A percentile compares a stretch with the other conserved stretches of the same genome.
These are phyloP conservation scores for Marsdenia floribunda DNA, from an alignment of 257 asterid genomes.

Conservation along the genomic window DNA sequence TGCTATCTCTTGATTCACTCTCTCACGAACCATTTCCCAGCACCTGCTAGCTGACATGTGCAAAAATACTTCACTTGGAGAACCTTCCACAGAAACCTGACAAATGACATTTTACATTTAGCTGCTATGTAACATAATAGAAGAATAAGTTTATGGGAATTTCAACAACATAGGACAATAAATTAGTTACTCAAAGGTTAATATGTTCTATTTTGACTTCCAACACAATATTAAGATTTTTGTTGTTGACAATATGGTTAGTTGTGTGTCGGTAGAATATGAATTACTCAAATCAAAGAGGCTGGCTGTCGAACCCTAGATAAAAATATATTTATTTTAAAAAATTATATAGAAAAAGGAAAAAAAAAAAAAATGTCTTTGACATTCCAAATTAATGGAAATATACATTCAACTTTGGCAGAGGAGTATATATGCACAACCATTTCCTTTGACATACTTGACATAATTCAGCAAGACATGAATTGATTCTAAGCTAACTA, in stretches of 20 bases:
- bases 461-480: neutral
- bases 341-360: too few relatives aligned
- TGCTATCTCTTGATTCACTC: conserved; percentile 77
- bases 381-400: neutral
- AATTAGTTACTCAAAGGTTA: neutral
- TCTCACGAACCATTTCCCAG: conserved; percentile 95
- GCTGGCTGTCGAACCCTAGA: neutral
- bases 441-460: neutral
- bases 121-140: neutral
- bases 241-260: neutral
- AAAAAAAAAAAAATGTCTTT: neutral
- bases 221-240: too few relatives aligned
- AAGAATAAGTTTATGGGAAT: conserved; percentile 6
- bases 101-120: conserved; percentile 11
- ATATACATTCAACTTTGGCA: neutral
- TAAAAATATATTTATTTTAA: too few relatives aligned
- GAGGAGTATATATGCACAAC: neutral
- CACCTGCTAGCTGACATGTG: conserved; percentile 72
- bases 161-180: neutral
- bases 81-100: conserved; percentile 76
- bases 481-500: neutral
- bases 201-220: too few relatives aligned
- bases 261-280: neutral
- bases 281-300: neutral
- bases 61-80: conserved; percentile 67